A percentile compares a stretch with the other conserved stretches of the same genome.
phyloP scores from a whole-genome alignment of 164 flowering plant species.

The Stephania yunnanensis region DNA sequence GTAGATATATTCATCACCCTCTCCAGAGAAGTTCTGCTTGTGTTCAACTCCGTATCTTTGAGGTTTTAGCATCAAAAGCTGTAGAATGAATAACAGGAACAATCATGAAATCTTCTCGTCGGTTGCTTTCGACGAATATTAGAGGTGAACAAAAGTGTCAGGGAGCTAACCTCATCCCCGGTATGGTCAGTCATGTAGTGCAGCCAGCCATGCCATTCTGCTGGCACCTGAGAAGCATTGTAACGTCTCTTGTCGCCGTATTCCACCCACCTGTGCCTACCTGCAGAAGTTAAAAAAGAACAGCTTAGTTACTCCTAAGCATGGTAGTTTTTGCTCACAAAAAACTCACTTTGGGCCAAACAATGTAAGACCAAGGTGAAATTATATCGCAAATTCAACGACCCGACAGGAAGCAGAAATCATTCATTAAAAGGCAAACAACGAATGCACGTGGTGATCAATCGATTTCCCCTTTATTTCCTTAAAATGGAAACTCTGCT shows the following conservation, averaged over 20 bases:
- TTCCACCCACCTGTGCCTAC: conserved; percentile 11
- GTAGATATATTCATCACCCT: conserved; percentile 83
- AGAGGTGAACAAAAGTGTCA: not conserved
- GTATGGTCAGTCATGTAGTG: conserved; percentile 92
- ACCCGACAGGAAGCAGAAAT: too few species aligned
- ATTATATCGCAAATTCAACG: too few species aligned
- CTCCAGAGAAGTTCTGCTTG: conserved; percentile 85
- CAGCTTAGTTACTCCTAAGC: not conserved
- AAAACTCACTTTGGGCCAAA: too few species aligned
- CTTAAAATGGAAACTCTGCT: too few species aligned
- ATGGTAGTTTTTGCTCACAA: too few species aligned
- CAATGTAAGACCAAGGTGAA: too few species aligned
- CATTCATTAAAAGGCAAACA: too few species aligned
- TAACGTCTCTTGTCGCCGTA: conserved; percentile 82
- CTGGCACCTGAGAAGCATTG: conserved; percentile 96
- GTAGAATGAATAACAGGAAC: conserved; percentile 5
- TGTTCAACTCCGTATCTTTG: conserved; percentile 82
- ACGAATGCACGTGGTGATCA: too few species aligned
- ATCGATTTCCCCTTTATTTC: too few species aligned
- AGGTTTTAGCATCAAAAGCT: conserved; percentile 88
- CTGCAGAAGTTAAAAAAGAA: conserved; percentile 28
- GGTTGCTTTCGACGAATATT: conserved; percentile 6
- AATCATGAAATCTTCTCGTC: not conserved
- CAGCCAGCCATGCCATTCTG: conserved; percentile 99
- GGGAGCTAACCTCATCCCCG: conserved; percentile 72